phyloP scores from a whole-genome alignment of 192 early-diverging fungal genomes.

The Backusella australiensis region DNA sequence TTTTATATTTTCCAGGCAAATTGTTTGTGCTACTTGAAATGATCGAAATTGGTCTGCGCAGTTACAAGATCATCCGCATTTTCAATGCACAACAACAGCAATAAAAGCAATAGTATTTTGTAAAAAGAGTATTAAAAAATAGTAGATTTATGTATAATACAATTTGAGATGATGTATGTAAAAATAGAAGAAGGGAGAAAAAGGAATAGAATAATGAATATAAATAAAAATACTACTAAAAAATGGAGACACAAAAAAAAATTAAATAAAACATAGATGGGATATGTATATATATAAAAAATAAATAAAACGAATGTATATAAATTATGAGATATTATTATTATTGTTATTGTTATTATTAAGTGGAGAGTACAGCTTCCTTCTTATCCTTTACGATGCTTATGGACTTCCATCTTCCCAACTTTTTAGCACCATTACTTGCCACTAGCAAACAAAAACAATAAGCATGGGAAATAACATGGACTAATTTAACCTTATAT shows the following conservation, averaged over 20 bases:
- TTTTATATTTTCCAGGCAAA: not conserved
- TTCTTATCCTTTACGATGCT: not conserved
- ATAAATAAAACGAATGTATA: not conserved
- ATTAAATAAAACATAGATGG: not conserved
- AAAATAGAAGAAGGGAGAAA: not conserved
- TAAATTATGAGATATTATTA: not conserved
- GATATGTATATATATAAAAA: not conserved
- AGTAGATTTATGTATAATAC: not conserved
- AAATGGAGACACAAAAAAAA: not conserved
- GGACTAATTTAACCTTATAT: not conserved
- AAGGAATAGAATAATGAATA: not conserved
- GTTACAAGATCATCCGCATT: not conserved
- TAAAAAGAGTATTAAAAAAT: not conserved
- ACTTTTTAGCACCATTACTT: not conserved
- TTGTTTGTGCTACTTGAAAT: not conserved
- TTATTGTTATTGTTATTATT: not conserved
- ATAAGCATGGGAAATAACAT: not conserved
- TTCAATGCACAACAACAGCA: not conserved
- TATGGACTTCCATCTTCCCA: constrained; percentile 23
- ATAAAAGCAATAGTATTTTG: no score
- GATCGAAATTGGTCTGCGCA: not conserved
- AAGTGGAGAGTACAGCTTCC: not conserved
- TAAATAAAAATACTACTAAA: not conserved
- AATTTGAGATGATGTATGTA: not conserved
- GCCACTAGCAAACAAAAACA: not conserved